Base-by-base conservation (phyloP, 768 basidiomycete genomes). In the Pisolithus albus region DNA sequence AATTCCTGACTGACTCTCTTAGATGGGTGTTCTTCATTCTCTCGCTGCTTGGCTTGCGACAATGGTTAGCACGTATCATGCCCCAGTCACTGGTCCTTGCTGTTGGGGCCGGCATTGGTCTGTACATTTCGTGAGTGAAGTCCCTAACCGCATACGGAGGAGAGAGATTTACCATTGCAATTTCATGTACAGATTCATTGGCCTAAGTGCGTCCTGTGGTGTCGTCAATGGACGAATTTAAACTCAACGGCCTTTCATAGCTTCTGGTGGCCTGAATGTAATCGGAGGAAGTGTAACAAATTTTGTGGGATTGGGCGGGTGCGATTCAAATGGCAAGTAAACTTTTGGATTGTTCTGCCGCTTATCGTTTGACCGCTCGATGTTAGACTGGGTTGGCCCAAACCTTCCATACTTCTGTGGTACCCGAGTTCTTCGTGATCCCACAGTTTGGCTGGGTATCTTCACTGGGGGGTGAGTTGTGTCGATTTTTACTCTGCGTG, bases 11-110 rank as follows among this genome's bases (percentile, higher is more conserved):
- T 49, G 37, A 18, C 24, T 18, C 50, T 15, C 19, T 15, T 38
- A 88, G 88, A 26, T 88, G 89, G 86, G 67, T 92, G 10, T 92
- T 93, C 74, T 77, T 92, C 55, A 56, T 84, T 60, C 72, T 93
- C 13, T 90, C 89, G 0, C 65, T 93, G 19, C 71, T 92, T 28
- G 91, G 91, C 54, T 75, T 93, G 48, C 88, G 91, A 46, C 89
- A 92, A 71, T 93, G 89, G 91, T 76, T 93, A 5, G 88, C 85
- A 13, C 81, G 91, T 15, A 79, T 90, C 51, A 92, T 93, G 81
- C 91, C 91, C 1, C 86, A 88, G 56, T 92, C 90, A 3, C 77
- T 93, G 24, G 83, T 91, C 4, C 76, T 91, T 50, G 84, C 90
- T 2, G 87, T 91, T 10, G 91, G 90, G 40, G 81, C 87, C 36